phyloP scores from a whole-genome alignment of 2,329 filamentous ascomycete genomes.

The Botrytis galanthina region DNA sequence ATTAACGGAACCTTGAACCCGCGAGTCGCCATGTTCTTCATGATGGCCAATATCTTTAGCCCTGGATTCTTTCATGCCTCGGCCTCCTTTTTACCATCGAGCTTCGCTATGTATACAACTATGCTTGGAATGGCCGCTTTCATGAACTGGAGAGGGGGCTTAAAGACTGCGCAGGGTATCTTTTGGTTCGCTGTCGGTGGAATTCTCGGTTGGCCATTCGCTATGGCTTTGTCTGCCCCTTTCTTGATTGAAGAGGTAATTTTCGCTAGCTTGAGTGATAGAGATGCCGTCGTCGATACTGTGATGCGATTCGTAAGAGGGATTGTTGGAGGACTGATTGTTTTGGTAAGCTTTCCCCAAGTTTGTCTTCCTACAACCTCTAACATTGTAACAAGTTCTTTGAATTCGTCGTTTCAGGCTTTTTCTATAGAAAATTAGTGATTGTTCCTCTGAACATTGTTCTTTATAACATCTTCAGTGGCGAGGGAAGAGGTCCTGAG shows the following conservation, averaged over 20 bases:
- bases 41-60: slow-evolving; percentile 72
- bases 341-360: slow-evolving; percentile 32
- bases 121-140: slow-evolving; percentile 86
- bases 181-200: slow-evolving; percentile 87
- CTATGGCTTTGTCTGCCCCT: slow-evolving; percentile 75
- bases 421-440: slow-evolving; percentile 78
- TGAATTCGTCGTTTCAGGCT: slow-evolving; percentile 71
- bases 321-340: slow-evolving; percentile 43
- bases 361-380: slow-evolving; percentile 8
- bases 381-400: slow-evolving; percentile 51
- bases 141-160: slow-evolving; percentile 80
- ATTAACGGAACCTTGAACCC: slow-evolving; percentile 76
- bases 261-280: slow-evolving; percentile 52
- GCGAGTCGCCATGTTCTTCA: slow-evolving; percentile 80
- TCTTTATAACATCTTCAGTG: slow-evolving; percentile 89
- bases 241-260: slow-evolving; percentile 77
- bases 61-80: slow-evolving; percentile 94
- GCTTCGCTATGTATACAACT: slow-evolving; percentile 92
- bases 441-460: slow-evolving; percentile 90
- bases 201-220: slow-evolving; percentile 92
- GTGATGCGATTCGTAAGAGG: slow-evolving; percentile 66
- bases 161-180: slow-evolving; percentile 79
- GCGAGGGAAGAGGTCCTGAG: slow-evolving; percentile 73
- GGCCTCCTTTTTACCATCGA: slow-evolving; percentile 83
- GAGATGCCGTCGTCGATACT: slow-evolving; percentile 58